Evolutionary conservation across 1,284 basidiomycete genomes (phyloP), one percentile per base, ranked within the genome.

Genomic region (Bjerkandera adusta): DNA sequence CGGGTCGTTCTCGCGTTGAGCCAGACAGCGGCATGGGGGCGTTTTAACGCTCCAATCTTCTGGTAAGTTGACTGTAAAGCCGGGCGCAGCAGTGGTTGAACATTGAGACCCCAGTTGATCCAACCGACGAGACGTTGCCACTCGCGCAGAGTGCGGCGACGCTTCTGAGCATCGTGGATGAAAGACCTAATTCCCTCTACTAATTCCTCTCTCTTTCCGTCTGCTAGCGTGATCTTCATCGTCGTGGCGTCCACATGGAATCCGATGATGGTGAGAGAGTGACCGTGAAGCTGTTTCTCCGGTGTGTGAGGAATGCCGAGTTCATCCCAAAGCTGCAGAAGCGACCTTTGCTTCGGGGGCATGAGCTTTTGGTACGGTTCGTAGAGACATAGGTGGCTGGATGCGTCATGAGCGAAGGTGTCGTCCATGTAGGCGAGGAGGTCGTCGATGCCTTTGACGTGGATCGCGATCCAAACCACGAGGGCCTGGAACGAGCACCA

Each of bases 91-190:
- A 66, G 45, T 0, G 72, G 70, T 25, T 53, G 68, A 0, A 68
- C 62, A 43, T 71, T 75, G 1, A 76, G 53, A 0, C 57, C 57
- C 71, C 72, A 76, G 38, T 72, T 74, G 3, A 66, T 47, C 57
- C 64, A 68, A 0, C 71, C 68, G 2, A 62, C 55, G 0, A 72
- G 21, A 0, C 36, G 36, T 27, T 67, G 63, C 50, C 63, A 72
- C 5, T 65, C 57, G 0, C 55, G 43, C 1, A 68, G 49, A 11
- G 57, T 33, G 13, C 45, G 53, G 0, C 47, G 38, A 13, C 43
- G 48, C 10, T n/a, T 7, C 5, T 36, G 30, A 16, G 46, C 21
- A 8, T 12, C 51, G 48, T 5, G 36, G 34, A 8, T 26, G 27
- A 13, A 57, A 48, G 18, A 30, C n/a, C 27, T 27, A 3, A 54